Conservation (phyloP, 2,329 filamentous ascomycete genomes). For the Scedosporium dehoogii region DNA sequence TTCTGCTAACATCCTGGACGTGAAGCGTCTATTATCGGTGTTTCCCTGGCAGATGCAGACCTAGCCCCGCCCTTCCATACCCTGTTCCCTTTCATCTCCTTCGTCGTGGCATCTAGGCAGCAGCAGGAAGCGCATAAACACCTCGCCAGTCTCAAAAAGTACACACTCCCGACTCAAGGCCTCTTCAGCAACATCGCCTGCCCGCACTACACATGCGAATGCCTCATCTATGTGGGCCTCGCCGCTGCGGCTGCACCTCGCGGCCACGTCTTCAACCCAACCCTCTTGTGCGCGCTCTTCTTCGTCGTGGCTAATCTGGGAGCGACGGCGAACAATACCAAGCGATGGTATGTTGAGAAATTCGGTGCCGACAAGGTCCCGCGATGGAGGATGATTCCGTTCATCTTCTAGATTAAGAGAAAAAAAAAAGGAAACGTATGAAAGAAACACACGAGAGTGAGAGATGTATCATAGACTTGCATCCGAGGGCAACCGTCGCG, state of each 20-base stretch:
- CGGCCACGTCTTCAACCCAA: slow-evolving; percentile 58
- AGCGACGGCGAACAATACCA: slow-evolving; percentile 69
- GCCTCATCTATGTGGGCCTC: slow-evolving; percentile 71
- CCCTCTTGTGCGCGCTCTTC: slow-evolving; percentile 56
- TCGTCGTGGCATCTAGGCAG: slow-evolving; percentile 57
- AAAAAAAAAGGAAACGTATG: neutral
- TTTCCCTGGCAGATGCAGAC: neutral
- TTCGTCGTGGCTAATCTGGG: slow-evolving; percentile 77
- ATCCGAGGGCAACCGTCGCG: neutral
- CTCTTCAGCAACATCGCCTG: slow-evolving; percentile 66
- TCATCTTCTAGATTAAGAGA: slow-evolving; percentile 37
- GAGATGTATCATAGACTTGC: too few species aligned
- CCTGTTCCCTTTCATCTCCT: slow-evolving; percentile 46
- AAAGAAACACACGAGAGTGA: too few species aligned
- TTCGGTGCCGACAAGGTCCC: slow-evolving; percentile 59
- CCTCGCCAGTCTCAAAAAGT: slow-evolving; percentile 64
- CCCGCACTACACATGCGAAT: slow-evolving; percentile 89
- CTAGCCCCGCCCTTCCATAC: slow-evolving; percentile 4
- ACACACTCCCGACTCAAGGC: slow-evolving; percentile 66
- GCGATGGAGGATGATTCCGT: slow-evolving; percentile 70
- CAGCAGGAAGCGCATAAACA: slow-evolving; percentile 69
- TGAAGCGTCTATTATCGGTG: slow-evolving; percentile 22
- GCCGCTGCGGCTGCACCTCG: slow-evolving; percentile 62
- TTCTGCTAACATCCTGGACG: neutral
- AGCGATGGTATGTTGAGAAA: slow-evolving; percentile 65